Evolutionary conservation across 129 eudicot species (phyloP).

Genomic region (Chrysanthemum makinoi): DNA sequence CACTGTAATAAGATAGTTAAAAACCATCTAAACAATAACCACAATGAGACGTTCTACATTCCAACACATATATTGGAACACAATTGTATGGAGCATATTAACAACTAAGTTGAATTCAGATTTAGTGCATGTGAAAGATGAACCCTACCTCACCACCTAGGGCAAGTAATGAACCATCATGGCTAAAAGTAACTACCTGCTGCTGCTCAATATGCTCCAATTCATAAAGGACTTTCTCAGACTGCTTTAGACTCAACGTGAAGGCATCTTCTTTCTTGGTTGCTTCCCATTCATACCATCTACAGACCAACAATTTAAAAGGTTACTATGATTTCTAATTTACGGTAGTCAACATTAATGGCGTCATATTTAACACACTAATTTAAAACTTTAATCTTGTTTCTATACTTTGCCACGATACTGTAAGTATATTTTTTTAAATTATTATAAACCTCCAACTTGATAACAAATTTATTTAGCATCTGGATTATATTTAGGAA

Average conservation of each 20-base stretch:
- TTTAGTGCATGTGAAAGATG: constrained; percentile 11
- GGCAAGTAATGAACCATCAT: constrained; percentile 86
- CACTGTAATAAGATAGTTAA: constrained; percentile 40
- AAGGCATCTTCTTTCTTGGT: constrained; percentile 26
- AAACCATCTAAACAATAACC: constrained; percentile 6
- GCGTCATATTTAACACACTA: no score
- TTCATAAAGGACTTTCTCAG: no score
- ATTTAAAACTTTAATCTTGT: no score
- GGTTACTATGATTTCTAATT: background rate
- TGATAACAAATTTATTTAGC: no score
- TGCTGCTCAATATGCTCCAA: constrained; percentile 93
- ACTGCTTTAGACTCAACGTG: constrained; percentile 38
- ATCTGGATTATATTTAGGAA: no score
- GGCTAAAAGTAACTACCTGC: constrained; percentile 65
- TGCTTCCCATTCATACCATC: constrained; percentile 85
- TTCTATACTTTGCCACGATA: no score
- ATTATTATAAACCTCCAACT: no score
- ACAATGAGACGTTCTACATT: background rate
- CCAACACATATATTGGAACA: background rate
- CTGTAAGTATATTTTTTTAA: no score
- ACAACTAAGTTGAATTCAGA: background rate
- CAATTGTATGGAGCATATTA: no score
- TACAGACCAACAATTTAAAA: constrained; percentile 25
- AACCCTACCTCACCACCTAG: constrained; percentile 90
- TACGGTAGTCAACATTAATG: background rate